phyloP scores from a whole-genome alignment of 202 grass and related monocot species.

The Schoenoplectus tabernaemontani region DNA sequence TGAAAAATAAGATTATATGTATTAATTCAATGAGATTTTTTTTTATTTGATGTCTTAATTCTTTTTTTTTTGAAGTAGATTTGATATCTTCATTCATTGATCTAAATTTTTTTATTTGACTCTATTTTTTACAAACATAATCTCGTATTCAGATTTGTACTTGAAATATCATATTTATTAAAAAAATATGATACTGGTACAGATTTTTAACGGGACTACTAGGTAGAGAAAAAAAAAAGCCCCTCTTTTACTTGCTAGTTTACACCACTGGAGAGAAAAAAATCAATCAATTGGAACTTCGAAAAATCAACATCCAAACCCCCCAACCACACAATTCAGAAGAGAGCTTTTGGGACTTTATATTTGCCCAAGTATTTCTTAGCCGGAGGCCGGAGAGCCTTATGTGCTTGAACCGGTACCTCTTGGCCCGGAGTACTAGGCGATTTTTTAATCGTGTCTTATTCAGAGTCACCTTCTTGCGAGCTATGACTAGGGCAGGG shows the following conservation, averaged over 20 bases:
- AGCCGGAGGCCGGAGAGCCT: neutral
- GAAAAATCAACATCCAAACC: neutral
- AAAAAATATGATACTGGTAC: too few species aligned
- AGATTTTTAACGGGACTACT: too few species aligned
- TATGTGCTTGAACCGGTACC: slow-evolving; percentile 50
- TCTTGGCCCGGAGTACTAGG: slow-evolving; percentile 37
- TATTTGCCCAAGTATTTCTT: neutral
- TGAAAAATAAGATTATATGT: too few species aligned
- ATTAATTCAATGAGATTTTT: too few species aligned
- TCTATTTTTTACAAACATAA: too few species aligned
- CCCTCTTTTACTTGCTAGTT: neutral
- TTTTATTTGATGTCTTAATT: too few species aligned
- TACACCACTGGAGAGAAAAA: neutral
- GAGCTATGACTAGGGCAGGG: slow-evolving; percentile 1
- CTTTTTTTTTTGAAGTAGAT: too few species aligned
- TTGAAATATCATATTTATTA: too few species aligned
- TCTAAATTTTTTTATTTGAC: too few species aligned
- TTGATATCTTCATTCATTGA: too few species aligned
- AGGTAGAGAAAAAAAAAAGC: neutral
- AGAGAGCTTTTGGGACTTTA: slow-evolving; percentile 14
- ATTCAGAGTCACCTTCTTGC: neutral
- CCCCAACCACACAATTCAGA: slow-evolving; percentile 26
- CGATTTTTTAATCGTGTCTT: slow-evolving; percentile 32
- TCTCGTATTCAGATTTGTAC: too few species aligned
- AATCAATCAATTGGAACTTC: neutral